A percentile compares a stretch with the other conserved stretches of the same genome.
Conservation (phyloP, 768 basidiomycete genomes). For the Termitomyces sp. region DNA sequence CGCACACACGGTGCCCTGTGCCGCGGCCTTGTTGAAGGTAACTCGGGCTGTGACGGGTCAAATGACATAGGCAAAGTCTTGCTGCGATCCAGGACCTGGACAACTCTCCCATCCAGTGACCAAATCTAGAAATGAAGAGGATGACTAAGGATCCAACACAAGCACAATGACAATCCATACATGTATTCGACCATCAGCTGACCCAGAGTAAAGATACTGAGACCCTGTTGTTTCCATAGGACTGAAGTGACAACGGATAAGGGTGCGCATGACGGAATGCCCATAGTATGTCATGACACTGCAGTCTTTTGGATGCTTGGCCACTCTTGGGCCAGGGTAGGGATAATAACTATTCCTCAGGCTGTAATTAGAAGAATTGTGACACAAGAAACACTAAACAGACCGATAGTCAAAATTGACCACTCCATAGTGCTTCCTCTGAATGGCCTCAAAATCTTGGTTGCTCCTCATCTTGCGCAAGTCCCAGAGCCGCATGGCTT, state of each 20-base stretch:
- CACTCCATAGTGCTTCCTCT: constrained; percentile 47
- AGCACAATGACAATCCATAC: constrained; percentile 32
- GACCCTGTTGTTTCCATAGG: constrained; percentile 87
- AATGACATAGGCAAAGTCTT: constrained; percentile 62
- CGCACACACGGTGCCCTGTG: constrained; percentile 57
- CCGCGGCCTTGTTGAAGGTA: constrained; percentile 23
- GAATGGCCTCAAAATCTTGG: constrained; percentile 55
- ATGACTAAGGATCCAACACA: constrained; percentile 1
- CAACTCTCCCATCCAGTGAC: constrained; percentile 85
- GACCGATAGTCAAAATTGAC: constrained; percentile 78
- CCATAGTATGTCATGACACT: constrained; percentile 96
- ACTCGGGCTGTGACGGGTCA: constrained; percentile 65
- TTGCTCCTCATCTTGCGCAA: constrained; percentile 85
- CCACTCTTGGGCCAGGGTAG: constrained; percentile 57
- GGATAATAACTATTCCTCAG: constrained; percentile 43
- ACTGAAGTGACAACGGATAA: constrained; percentile 96
- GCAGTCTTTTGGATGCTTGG: constrained; percentile 81
- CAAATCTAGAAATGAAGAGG: constrained; percentile 61
- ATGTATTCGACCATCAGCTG: constrained; percentile 80
- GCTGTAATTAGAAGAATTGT: background rate
- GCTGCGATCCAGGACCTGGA: constrained; percentile 79
- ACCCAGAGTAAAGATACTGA: constrained; percentile 94
- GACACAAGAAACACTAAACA: constrained; percentile 12
- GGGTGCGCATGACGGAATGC: constrained; percentile 82
- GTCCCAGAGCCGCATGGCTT: constrained; percentile 89